phyloP scores from a whole-genome alignment of 2,329 filamentous ascomycete genomes.

The Botrytis fragariae region DNA sequence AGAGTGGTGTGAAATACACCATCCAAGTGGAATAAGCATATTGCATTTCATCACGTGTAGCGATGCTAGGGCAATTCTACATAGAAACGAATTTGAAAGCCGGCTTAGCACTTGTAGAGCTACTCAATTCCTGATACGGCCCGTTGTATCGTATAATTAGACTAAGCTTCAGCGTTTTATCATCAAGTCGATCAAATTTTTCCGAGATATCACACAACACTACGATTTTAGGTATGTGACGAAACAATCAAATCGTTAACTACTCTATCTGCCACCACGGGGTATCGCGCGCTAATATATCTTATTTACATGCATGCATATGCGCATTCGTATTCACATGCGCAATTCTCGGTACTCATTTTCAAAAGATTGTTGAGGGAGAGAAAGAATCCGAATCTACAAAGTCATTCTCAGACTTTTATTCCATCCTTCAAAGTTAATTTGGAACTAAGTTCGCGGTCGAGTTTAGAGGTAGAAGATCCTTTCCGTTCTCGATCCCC shows the following conservation, averaged over 20 bases:
- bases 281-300: neutral
- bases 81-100: no score
- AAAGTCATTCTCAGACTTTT: neutral
- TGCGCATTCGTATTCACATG: neutral
- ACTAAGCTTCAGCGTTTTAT: neutral
- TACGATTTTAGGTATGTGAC: neutral
- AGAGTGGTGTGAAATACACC: no score
- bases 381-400: neutral
- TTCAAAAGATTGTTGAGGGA: neutral
- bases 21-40: fast-evolving
- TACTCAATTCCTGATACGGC: neutral
- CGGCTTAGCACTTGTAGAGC: neutral
- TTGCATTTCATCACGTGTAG: no score
- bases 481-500: neutral
- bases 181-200: neutral
- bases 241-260: neutral
- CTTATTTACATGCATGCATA: neutral
- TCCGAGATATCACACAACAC: neutral
- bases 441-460: neutral
- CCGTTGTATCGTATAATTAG: fast-evolving
- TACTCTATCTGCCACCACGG: neutral
- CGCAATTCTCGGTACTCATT: neutral
- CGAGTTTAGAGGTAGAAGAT: neutral
- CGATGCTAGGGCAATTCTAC: no score
- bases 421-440: neutral